Percentiles rank a stretch among this genome's conserved stretches.
phyloP scores from a whole-genome alignment of 345 rosid species.

The Citrus sinensis region DNA sequence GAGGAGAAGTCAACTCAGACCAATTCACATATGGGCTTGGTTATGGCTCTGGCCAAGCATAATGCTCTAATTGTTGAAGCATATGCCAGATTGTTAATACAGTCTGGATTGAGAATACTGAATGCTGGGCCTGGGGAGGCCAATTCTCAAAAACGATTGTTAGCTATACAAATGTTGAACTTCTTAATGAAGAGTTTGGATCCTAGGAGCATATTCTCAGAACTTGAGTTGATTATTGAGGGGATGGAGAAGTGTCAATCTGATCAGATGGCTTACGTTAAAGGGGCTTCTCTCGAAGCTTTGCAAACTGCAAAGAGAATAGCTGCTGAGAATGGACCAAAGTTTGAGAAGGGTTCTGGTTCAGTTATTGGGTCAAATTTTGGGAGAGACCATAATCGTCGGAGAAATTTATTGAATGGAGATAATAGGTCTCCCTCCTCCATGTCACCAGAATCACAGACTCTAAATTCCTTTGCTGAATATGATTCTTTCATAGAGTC shows the following conservation, averaged over 20 bases:
- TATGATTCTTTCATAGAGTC: slow-evolving; percentile 56
- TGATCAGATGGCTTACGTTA: slow-evolving; percentile 86
- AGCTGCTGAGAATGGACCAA: slow-evolving; percentile 43
- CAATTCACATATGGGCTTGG: slow-evolving; percentile 69
- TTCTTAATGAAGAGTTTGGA: slow-evolving; percentile 85
- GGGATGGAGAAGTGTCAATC: slow-evolving; percentile 87
- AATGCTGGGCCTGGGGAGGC: slow-evolving; percentile 55
- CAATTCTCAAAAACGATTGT: slow-evolving; percentile 79
- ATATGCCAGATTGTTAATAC: slow-evolving; percentile 77
- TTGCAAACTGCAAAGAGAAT: slow-evolving; percentile 73
- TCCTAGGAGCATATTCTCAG: slow-evolving; percentile 67
- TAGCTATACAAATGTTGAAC: slow-evolving; percentile 88
- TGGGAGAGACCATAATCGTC: slow-evolving; percentile 26
- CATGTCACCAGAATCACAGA: slow-evolving; percentile 80
- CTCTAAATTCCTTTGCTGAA: slow-evolving; percentile 51
- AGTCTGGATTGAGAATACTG: slow-evolving; percentile 62
- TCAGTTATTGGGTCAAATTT: slow-evolving; percentile 73
- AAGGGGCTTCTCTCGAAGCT: slow-evolving; percentile 92
- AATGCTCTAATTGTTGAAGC: slow-evolving; percentile 86
- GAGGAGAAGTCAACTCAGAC: slow-evolving; percentile 74
- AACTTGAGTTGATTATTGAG: slow-evolving; percentile 59
- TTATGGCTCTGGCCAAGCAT: slow-evolving; percentile 83
- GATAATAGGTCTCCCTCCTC: slow-evolving; percentile 45
- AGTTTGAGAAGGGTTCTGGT: slow-evolving; percentile 53
- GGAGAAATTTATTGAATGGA: slow-evolving; percentile 24